Evolutionary conservation across 179 eudicot genomes (phyloP), one percentile per base, ranked within the genome.

Genomic region (Spinacia oleracea): DNA sequence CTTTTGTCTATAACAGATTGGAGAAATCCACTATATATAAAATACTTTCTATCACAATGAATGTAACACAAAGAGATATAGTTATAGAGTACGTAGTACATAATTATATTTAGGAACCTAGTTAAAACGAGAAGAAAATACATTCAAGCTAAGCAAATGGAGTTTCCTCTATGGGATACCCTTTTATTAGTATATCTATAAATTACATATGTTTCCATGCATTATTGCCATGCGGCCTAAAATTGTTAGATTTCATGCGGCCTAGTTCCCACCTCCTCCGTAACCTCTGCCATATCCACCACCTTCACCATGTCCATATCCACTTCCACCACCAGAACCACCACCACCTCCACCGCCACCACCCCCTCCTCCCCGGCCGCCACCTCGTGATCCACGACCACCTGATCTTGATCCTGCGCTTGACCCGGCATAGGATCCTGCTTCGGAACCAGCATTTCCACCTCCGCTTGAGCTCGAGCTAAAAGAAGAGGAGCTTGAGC

Each of bases 341-440:
- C 56, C 80, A 11, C 88, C 88, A 0, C 80, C 78, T 0, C 85
- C 85, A 11, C 74, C 80, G 0, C 85, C 85, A 0, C 73, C 79
- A 0, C 84, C 77, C 0, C 91, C 88, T 1, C 77, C 74, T 0
- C 91, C 91, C 0, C 72, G 51, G 3, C 87, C 86, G 15, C 81
- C 74, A 11, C 86, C 85, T 20, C 86, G 81, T 55, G 77, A 34
- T 75, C 82, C 45, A 81, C 56, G 72, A 12, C 68, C 70, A 2
- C 84, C 56, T 0, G 91, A 85, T 1, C 84, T 64, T 0, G 91
- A 85, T 6, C 92, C 90, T 0, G 89, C 91, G 5, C 87, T 81
- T 21, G 89, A 87, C 0, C 94, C 90, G 0, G 91, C 93, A 64
- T 84, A 75, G 0, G 90, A 88, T 1, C 89, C 94, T 0, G 94